Base-by-base conservation (phyloP, 2,329 filamentous ascomycete genomes). In the Tolypocladium paradoxum region DNA sequence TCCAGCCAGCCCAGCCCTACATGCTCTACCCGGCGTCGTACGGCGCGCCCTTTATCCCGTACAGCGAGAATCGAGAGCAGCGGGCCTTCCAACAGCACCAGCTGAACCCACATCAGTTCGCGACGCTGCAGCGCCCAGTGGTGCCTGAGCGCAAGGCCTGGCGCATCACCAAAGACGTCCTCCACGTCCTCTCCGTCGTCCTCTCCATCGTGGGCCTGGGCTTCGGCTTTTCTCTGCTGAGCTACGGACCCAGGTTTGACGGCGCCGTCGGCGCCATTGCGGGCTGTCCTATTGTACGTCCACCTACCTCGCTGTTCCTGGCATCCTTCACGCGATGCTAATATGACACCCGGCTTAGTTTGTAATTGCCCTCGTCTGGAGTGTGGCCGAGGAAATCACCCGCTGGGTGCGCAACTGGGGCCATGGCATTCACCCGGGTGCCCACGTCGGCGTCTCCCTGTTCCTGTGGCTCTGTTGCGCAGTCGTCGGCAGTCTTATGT, bases 371-470 rank as follows among this genome's bases (percentile, higher is more conserved):
- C 40, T 73, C 7, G 2, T 73, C 40, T 74, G 73, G 69, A 68
- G 68, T 35, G 36, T 63, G 1, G 59, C 67, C 33, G 73, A 76
- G 46, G 56, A 73, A 48, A 59, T 74, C 52, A 69, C 65, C 29
- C 64, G 70, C 20, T 62, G 58, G 36, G 53, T 62, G 18, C 69
- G 69, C 37, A 65, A 62, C 7, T 63, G 60, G 49, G 60, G 65
- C 27, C 57, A 57, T 4, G 69, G 70, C 37, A 70, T 76, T 22
- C 71, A 73, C 51, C 73, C 74, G 0, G 73, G 71, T 29, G 69
- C 68, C 8, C 72, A 76, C 48, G 70, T 76, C 35, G 70, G 61
- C 51, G 40, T 73, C 16, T 70, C 69, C 34, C 70, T 76, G 2
- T 49, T 75, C 55, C 62, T 76, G 52, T 75, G 70, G 68, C 56